Base-by-base conservation (phyloP, 352 stramenopile species). In the Pythium guiyangense region DNA sequence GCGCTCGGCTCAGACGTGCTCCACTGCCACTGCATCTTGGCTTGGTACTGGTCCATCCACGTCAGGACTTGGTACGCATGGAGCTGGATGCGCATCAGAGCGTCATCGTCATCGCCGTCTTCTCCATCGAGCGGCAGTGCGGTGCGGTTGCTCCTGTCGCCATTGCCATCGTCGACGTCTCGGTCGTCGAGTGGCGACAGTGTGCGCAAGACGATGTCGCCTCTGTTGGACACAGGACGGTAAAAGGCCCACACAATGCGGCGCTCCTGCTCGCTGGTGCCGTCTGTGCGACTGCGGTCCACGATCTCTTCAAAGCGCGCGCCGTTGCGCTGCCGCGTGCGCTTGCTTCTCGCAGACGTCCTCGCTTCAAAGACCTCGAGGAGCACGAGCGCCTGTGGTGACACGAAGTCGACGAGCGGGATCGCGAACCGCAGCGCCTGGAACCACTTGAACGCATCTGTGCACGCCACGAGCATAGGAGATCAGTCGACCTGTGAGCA, bases 231-330 rank as follows among this genome's bases (percentile, higher is more conserved):
- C 22, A 89, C 69, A 0, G 73, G 65, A 31, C 74, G 77, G 37
- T 86, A 88, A 52, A 88, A 91, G 4, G 67, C 71, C 77, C 79
- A 91, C 1, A 64, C 81, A 17, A 88, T 73, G 0, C 60, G 64
- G 17, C 60, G 70, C 34, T 15, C 58, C 60, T 71, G n/a, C 49
- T 51, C 6, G 22, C 20, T 11, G 20, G 11, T 2, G 10, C 12
- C n/a, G 6, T 37, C 31, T 9, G 31, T 52, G 44, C 49, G 58
- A 18, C 6, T 47, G 37, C 10, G 31, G 20, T 61, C 56, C 6
- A 39, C 61, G 6, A 66, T 44, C 10, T 39, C 31, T 57, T 79
- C 59, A 45, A 79, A 70, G 6, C 42, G 17, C 39, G 27, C 40
- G 35, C 61, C 62, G 15, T 56, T 59, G 43, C 44, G 45, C 27